Base-by-base conservation (phyloP, 2,329 filamentous ascomycete genomes). In the Xylaria sp. region DNA sequence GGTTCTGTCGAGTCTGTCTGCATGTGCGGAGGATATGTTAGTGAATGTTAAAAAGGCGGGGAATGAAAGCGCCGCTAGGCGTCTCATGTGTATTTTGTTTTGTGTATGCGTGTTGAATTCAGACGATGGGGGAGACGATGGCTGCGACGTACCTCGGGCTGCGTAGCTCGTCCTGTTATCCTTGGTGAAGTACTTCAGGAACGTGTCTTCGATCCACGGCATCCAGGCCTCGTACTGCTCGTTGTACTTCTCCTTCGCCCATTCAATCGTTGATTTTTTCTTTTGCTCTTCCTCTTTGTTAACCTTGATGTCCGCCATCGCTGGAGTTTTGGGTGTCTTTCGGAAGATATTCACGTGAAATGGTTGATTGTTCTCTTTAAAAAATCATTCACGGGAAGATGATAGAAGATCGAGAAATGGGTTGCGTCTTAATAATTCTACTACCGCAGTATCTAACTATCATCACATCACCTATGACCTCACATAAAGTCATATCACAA, bases 131-230 rank as follows among this genome's bases (percentile, higher is more conserved):
- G 28, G n/a, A 62, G 15, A 20, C n/a, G 48, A 62, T 15, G 18
- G 39, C 10, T n/a, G 51, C 18, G 46, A 79, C 82, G 41, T 79
- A 92, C 91, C 86, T 80, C 91, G 92, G 1, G 90, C 86, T 6
- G 88, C 83, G 75, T 93, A 93, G 77, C 87, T 90, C 5, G 90
- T 87, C 81, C 94, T 93, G 85, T 94, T 94, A 77, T 93, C 90
- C 71, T 90, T 91, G 75, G 90, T 92, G 80, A 93, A 93, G 84
- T 88, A 93, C 62, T 85, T 84, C 33, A 94, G 85, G 78, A 92
- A 92, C 68, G 89, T 80, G 78, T 94, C 91, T 79, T 94, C 91
- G 66, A 93, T 82, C 91, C 91, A 93, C 0, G 91, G 91, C 78
- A 92, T 86, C 91, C 91, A 94, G 75, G 82, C 85, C 77, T 93